These are phyloP conservation scores for Rhizopogon vulgaris DNA, from an alignment of 768 basidiomycete species.

Conservation along the genomic window DNA sequence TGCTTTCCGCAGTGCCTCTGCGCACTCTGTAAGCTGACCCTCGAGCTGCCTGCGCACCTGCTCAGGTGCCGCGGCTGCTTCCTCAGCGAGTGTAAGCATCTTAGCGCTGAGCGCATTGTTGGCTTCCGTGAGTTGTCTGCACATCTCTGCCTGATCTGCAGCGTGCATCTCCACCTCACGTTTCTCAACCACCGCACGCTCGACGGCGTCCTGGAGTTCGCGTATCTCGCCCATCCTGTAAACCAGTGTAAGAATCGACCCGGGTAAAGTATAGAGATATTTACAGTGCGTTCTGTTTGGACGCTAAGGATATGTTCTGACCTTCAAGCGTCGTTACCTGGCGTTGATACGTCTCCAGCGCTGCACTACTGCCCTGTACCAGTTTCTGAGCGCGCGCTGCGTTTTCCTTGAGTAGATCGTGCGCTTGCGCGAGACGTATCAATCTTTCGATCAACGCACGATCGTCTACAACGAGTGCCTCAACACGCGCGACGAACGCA, in stretches of 20 bases:
- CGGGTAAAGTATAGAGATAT: conserved; percentile 11
- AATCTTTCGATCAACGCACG: conserved; percentile 78
- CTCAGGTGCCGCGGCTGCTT: conserved; percentile 30
- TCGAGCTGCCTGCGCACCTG: conserved; percentile 60
- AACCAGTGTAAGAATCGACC: neutral
- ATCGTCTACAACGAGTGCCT: conserved; percentile 79
- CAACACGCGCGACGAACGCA: conserved; percentile 70
- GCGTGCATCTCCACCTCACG: conserved; percentile 62
- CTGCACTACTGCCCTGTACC: conserved; percentile 72
- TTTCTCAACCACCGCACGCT: conserved; percentile 57
- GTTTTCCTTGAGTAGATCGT: conserved; percentile 88
- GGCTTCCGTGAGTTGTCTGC: conserved; percentile 66
- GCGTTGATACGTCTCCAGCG: conserved; percentile 86
- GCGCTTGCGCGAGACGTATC: conserved; percentile 80
- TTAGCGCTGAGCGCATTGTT: conserved; percentile 74
- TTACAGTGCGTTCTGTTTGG: conserved; percentile 53
- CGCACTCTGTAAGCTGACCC: conserved; percentile 53
- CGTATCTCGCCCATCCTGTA: conserved; percentile 62
- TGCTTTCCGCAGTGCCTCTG: conserved; percentile 55
- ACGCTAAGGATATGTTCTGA: conserved; percentile 48
- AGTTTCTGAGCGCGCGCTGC: conserved; percentile 89
- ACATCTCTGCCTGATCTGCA: conserved; percentile 69
- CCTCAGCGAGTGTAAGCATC: conserved; percentile 44
- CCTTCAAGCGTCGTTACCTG: conserved; percentile 80
- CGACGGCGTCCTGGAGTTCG: conserved; percentile 53